Base-by-base conservation (phyloP, 2,329 filamentous ascomycete species). In the Dactylella cylindrospora region DNA sequence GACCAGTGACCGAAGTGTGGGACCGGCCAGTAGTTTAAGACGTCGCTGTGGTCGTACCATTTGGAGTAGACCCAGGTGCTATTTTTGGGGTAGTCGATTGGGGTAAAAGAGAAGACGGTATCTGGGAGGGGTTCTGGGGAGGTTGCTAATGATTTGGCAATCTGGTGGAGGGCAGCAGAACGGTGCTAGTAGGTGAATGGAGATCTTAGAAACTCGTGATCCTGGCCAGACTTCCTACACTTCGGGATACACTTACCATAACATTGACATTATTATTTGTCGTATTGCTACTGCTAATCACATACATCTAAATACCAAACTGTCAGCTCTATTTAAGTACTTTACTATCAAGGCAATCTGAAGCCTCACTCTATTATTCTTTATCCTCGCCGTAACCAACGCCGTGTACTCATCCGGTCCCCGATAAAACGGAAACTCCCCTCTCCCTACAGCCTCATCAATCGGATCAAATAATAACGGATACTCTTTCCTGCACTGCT, bases 1-100 rank as follows among this genome's bases (percentile, higher is more conserved):
- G 57, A 62, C 57, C 57, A 62, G 43, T 62, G 57, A 26, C 57
- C 57, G 43, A 62, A 62, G 29, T 62, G 57, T 6, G 57, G 57
- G 17, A 62, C 49, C 2, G 57, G 57, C 57, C 57, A 62, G 43
- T 54, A 40, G 57, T 62, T 62, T 15, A 62, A 33, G 6, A 54
- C 9, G 2, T 43, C 57, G 25, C 35, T 54, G 43, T 62, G 57
- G 43, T 54, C 49, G 43, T 62, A 62, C 57, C 57, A 62, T 54
- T 62, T 62, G n/a, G 57, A 38, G 49, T 62, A 62, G 28, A 43
- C 57, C 57, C 57, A 62, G 32, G 33, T 49, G 43, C 45, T 62
- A 28, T 62, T 62, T 26, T 54, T 62, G 36, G 57, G 57, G 38
- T 62, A 49, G 15, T 62, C 57, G 29, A 62, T 25, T 5, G 57